phyloP scores from a whole-genome alignment of 805 yeast genomes.

The Lipomyces lipofer region DNA sequence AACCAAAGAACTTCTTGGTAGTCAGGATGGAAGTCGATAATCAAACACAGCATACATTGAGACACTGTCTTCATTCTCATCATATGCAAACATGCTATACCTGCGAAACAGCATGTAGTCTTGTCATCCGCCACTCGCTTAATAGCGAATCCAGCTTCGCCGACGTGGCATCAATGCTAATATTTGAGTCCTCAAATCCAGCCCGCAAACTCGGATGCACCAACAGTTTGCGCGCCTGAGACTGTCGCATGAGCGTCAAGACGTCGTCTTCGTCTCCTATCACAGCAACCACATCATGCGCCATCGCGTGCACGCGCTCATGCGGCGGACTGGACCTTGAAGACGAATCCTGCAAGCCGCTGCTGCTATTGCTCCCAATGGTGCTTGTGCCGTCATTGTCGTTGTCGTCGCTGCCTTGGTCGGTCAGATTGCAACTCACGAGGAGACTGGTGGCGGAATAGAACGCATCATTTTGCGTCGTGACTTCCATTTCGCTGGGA shows the following conservation, averaged over 20 bases:
- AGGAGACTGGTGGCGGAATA: conserved; percentile 17
- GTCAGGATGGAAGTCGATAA: too few relatives aligned
- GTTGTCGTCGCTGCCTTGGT: neutral
- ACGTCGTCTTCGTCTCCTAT: neutral
- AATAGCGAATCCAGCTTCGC: conserved; percentile 1
- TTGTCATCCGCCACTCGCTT: neutral
- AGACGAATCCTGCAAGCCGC: conserved; percentile 5
- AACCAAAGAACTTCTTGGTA: too few relatives aligned
- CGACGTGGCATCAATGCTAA: neutral
- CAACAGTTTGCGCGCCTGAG: neutral
- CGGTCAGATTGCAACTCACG: conserved; percentile 3
- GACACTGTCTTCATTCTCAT: too few relatives aligned
- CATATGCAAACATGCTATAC: too few relatives aligned
- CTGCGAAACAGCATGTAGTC: too few relatives aligned
- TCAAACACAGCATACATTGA: too few relatives aligned
- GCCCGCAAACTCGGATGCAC: conserved; percentile 1
- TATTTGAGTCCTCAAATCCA: neutral
- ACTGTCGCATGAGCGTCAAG: neutral
- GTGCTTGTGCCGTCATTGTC: conserved; percentile 4
- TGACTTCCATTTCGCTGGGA: neutral
- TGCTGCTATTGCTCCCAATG: neutral
- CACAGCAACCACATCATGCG: neutral
- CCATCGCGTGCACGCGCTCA: neutral
- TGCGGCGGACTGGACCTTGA: conserved; percentile 13
- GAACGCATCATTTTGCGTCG: conserved; percentile 17